A percentile compares a stretch with the other conserved stretches of the same genome.
Conservation (phyloP, 1,284 basidiomycete species). For the Bjerkandera adusta region DNA sequence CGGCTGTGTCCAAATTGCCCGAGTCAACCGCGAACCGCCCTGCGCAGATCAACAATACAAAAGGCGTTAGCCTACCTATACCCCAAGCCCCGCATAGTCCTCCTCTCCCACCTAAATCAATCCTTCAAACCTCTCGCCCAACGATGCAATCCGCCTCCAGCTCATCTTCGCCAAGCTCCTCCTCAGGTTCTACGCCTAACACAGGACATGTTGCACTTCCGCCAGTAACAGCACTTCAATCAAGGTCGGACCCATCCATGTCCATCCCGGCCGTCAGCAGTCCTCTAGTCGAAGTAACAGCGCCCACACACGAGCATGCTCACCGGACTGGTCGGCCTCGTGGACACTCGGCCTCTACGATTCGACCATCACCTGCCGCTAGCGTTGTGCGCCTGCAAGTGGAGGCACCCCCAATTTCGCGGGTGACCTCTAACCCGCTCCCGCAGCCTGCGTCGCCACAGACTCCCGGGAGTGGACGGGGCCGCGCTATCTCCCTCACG, state of each 20-base stretch:
- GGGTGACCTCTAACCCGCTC: slow-evolving; percentile 26
- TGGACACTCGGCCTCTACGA: slow-evolving; percentile 6
- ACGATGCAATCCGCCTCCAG: neutral
- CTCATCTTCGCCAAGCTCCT: neutral
- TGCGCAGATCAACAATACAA: no score
- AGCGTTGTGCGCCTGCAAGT: neutral
- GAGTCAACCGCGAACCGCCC: no score
- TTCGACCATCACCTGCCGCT: neutral
- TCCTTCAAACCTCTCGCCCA: neutral
- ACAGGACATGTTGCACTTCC: neutral
- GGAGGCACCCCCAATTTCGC: slow-evolving; percentile 17
- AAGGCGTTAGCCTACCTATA: no score
- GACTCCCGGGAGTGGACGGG: neutral
- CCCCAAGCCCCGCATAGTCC: no score
- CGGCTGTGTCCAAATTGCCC: no score
- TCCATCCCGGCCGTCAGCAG: neutral
- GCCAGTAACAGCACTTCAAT: neutral
- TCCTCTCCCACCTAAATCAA: no score
- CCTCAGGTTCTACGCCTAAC: slow-evolving; percentile 2
- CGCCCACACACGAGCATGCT: neutral
- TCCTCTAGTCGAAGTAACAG: slow-evolving; percentile 1
- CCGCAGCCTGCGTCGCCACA: slow-evolving; percentile 15
- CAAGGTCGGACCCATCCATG: slow-evolving; percentile 3
- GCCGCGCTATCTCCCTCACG: slow-evolving; percentile 5
- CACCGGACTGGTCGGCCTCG: no score